Evolutionary conservation across 176 grass and related monocot genomes (phyloP).

Genomic region (Saccharum officinarum): DNA sequence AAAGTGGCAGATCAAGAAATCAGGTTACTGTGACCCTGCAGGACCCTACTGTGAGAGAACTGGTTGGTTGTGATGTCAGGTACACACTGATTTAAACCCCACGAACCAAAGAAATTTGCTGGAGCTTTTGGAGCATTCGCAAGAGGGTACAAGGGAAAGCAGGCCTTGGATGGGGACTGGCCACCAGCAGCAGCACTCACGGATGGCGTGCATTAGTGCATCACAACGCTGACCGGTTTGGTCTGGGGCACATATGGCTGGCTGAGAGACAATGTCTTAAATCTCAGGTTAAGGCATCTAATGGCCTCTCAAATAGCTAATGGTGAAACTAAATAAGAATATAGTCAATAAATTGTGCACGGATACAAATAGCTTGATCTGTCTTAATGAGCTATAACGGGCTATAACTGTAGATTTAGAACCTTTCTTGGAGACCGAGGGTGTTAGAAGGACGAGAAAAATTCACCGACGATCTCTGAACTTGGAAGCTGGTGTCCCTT

Average conservation of each 20-base stretch:
- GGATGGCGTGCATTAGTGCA: slow-evolving; percentile 5
- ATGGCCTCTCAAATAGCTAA: not conserved
- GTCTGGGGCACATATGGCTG: not conserved
- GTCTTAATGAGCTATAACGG: not conserved
- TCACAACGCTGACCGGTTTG: not conserved
- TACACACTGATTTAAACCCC: slow-evolving; percentile 7
- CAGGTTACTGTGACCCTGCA: slow-evolving; percentile 3
- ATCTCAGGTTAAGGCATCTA: not conserved
- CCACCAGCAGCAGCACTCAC: slow-evolving; percentile 41
- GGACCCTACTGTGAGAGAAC: not conserved
- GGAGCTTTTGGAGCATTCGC: slow-evolving; percentile 29
- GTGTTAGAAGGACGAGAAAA: not conserved
- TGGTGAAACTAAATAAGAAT: not conserved
- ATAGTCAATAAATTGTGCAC: too few species aligned
- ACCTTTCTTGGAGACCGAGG: too few species aligned
- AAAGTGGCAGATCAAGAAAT: slow-evolving; percentile 1
- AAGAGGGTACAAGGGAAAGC: slow-evolving; percentile 40
- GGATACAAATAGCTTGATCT: too few species aligned
- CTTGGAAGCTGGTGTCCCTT: too few species aligned
- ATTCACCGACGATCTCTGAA: too few species aligned
- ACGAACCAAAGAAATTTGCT: not conserved
- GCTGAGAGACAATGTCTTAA: not conserved
- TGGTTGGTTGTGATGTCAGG: slow-evolving; percentile 34
- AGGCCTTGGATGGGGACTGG: slow-evolving; percentile 53
- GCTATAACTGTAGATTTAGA: not conserved